Percentiles rank a stretch among this genome's conserved stretches.
Conservation (phyloP, 2,329 filamentous ascomycete genomes). For the Scytalidium sp. region DNA sequence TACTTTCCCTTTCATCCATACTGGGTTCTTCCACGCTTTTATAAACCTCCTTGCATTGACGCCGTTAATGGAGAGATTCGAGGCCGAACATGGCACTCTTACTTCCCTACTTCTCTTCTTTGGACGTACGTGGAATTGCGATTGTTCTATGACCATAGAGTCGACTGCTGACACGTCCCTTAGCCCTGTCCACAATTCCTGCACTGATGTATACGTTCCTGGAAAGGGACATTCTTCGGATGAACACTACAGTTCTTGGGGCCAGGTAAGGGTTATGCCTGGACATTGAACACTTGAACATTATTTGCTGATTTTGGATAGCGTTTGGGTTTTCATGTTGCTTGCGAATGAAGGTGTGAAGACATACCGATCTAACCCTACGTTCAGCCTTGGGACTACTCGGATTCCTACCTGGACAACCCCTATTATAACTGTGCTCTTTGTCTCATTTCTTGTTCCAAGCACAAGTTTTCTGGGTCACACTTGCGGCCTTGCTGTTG, state of each 20-base stretch:
- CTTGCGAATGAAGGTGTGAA: conserved; percentile 83
- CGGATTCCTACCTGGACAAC: conserved; percentile 91
- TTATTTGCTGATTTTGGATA: conserved; percentile 34
- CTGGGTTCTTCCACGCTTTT: conserved; percentile 74
- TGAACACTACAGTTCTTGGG: conserved; percentile 74
- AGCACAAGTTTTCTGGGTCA: conserved; percentile 84
- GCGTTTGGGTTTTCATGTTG: conserved; percentile 90
- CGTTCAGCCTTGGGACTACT: conserved; percentile 60
- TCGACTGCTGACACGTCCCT: conserved; percentile 10
- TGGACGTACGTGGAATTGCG: conserved; percentile 76
- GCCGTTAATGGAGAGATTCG: conserved; percentile 91
- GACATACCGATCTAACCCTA: conserved; percentile 77
- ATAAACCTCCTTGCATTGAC: conserved; percentile 78
- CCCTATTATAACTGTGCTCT: conserved; percentile 72
- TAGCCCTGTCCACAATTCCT: conserved; percentile 77
- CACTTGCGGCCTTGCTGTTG: conserved; percentile 76
- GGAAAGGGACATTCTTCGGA: conserved; percentile 68
- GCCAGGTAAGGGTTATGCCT: conserved; percentile 59
- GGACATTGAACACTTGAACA: conserved; percentile 8
- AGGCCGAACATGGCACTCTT: conserved; percentile 87
- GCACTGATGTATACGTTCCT: conserved; percentile 77
- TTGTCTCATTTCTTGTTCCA: conserved; percentile 74
- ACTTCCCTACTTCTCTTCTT: conserved; percentile 85
- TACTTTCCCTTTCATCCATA: conserved; percentile 85
- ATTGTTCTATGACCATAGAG: too few relatives aligned